Base-by-base conservation (phyloP, 768 basidiomycete species). In the Coprinellus micaceus region DNA sequence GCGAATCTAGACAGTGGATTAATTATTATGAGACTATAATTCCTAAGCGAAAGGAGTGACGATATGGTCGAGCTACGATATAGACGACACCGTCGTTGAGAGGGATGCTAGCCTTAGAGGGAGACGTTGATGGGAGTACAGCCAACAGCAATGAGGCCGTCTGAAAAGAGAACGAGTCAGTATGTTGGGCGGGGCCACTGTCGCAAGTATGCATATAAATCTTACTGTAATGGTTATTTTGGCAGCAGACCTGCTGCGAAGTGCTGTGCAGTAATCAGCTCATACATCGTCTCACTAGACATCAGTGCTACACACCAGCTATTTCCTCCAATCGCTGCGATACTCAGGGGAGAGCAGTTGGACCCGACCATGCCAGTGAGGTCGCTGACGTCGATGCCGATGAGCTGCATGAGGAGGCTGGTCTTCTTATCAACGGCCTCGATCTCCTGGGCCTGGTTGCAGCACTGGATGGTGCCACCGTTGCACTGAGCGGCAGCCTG, bases 81-180 rank as follows among this genome's bases (percentile, higher is more conserved):
- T n/a, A n/a, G n/a, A n/a, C n/a, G 33, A 6, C 33, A 13, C 7
- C 6, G 13, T 33, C 13, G 13, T 33, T 33, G 33, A 33, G 6
- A 33, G 6, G 33, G 40, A 29, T 2, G 29, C 12, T 43, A 59
- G 13, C 33, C 33, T 33, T 61, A 71, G 45, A 63, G 51, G 56
- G 61, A 63, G 61, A 67, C 13, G 52, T 67, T 69, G 61, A 67
- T 61, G 33, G 70, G 67, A 17, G 63, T 58, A 66, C 69, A 70
- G 19, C 69, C 69, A 46, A 69, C 21, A 30, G 56, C 64, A 41
- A 70, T 47, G 22, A 66, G 37, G 13, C 67, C 69, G 25, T 65
- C 67, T 67, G 52, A n/a, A 44, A 3, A 26, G 30, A 29, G n/a
- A n/a, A n/a, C 7, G 33, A 33, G 33, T 33, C 33, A 33, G 6